Percentiles rank a stretch among this genome's conserved stretches.
These are phyloP conservation scores for Beauveria caledonica DNA, from an alignment of 2,329 filamentous ascomycete genomes.

Conservation along the genomic window DNA sequence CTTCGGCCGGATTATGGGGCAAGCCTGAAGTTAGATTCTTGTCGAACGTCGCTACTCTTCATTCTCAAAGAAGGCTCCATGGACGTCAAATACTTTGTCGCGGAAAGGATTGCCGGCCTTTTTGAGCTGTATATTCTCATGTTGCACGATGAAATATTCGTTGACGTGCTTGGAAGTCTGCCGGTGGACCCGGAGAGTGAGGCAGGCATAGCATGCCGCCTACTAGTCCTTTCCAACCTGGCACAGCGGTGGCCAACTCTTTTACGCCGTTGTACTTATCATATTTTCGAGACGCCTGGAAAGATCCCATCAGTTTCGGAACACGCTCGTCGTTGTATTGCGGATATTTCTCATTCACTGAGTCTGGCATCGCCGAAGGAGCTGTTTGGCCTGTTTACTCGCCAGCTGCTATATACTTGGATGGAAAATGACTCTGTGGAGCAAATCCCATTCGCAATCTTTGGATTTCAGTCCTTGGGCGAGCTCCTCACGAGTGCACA, in stretches of 20 bases:
- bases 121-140: constrained; percentile 79
- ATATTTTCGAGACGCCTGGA: constrained; percentile 86
- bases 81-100: constrained; percentile 67
- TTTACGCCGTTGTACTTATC: constrained; percentile 78
- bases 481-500: constrained; percentile 64
- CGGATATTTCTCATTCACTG: constrained; percentile 56
- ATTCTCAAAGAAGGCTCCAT: constrained; percentile 61
- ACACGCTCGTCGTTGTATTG: constrained; percentile 67
- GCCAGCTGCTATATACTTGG: constrained; percentile 90
- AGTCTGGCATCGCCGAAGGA: constrained; percentile 56
- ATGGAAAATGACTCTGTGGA: constrained; percentile 57
- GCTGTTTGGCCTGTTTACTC: constrained; percentile 76
- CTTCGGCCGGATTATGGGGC: constrained; percentile 59
- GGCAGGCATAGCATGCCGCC: constrained; percentile 78
- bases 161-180: constrained; percentile 74
- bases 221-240: constrained; percentile 67
- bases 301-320: constrained; percentile 54
- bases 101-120: constrained; percentile 59
- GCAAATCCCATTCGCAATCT: constrained; percentile 77
- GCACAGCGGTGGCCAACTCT: constrained; percentile 81
- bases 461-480: constrained; percentile 62
- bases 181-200: constrained; percentile 61
- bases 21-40: constrained; percentile 47
- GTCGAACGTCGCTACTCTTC: constrained; percentile 63
- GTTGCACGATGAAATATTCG: constrained; percentile 74